Evolutionary conservation across 2,329 filamentous ascomycete genomes (phyloP).

Genomic region (Rugonectria rugulosa): DNA sequence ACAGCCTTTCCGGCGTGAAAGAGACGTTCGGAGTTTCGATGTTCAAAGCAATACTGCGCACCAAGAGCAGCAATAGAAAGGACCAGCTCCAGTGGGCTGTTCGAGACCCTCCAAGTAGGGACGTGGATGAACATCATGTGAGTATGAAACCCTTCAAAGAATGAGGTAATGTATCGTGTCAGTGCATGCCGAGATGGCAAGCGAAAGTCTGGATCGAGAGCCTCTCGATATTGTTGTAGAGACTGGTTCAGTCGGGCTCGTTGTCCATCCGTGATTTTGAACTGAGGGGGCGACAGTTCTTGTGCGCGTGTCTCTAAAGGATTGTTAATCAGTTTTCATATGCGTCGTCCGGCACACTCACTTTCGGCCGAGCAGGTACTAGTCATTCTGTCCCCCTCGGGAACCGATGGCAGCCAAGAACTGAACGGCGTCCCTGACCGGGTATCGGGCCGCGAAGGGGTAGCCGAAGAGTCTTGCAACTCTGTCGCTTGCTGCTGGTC

Average conservation of each 20-base stretch:
- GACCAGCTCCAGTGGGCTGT: conserved; percentile 43
- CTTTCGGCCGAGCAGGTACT: conserved; percentile 20
- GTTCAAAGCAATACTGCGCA: conserved; percentile 50
- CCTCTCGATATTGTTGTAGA: conserved; percentile 39
- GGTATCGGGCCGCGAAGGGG: neutral
- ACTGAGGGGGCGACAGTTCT: conserved; percentile 31
- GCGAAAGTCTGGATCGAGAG: conserved; percentile 41
- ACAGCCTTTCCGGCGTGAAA: conserved; percentile 45
- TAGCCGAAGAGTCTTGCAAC: conserved; percentile 20
- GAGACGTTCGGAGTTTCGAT: conserved; percentile 43
- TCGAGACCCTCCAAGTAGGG: conserved; percentile 43
- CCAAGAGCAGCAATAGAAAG: conserved; percentile 45
- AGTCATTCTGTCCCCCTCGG: conserved; percentile 39
- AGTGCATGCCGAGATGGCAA: conserved; percentile 48
- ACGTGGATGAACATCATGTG: conserved; percentile 50
- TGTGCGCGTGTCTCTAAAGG: conserved; percentile 24
- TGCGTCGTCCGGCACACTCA: no score
- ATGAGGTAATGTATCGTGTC: conserved; percentile 46
- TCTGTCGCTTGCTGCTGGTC: conserved; percentile 28
- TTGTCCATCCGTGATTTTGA: conserved; percentile 46
- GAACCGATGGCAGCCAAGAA: conserved; percentile 48
- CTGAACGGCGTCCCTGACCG: conserved; percentile 46
- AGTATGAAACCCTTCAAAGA: conserved; percentile 47
- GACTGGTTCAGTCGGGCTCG: conserved; percentile 34
- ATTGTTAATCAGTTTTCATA: no score